Conservation (phyloP, 192 early-diverging fungal species). For the Kickxella alabastrina region DNA sequence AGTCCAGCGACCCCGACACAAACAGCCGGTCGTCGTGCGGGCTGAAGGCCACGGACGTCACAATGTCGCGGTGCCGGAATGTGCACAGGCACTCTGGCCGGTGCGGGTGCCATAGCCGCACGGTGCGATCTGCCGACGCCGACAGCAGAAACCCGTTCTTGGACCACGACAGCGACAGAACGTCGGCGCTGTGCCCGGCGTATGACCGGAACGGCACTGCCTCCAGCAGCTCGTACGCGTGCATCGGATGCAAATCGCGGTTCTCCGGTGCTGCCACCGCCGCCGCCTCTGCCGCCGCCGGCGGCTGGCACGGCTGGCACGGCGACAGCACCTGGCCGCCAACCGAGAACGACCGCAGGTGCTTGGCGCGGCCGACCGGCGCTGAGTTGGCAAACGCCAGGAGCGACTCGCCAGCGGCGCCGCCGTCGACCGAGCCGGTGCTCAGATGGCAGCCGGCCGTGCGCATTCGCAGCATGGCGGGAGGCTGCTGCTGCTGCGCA, state of each 20-base stretch:
- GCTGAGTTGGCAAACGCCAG: slow-evolving; percentile 42
- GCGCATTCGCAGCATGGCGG: slow-evolving; percentile 5
- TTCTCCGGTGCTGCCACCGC: not conserved
- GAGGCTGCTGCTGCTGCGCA: slow-evolving; percentile 1
- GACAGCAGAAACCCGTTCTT: slow-evolving; percentile 78
- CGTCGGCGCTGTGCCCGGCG: slow-evolving; percentile 66
- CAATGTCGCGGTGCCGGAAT: slow-evolving; percentile 74
- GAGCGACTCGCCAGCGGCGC: not conserved
- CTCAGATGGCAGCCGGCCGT: slow-evolving; percentile 9
- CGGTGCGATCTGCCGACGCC: slow-evolving; percentile 78
- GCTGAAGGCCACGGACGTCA: slow-evolving; percentile 76
- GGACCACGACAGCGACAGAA: slow-evolving; percentile 69
- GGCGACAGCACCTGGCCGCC: slow-evolving; percentile 7
- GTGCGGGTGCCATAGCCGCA: slow-evolving; percentile 80
- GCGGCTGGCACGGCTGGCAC: not conserved
- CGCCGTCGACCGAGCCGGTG: slow-evolving; percentile 1
- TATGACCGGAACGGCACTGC: slow-evolving; percentile 70
- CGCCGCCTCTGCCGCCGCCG: slow-evolving; percentile 1
- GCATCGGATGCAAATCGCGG: slow-evolving; percentile 37
- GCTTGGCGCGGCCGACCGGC: slow-evolving; percentile 20
- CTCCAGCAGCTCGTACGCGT: slow-evolving; percentile 57
- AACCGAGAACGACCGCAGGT: slow-evolving; percentile 34
- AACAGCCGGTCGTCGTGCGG: slow-evolving; percentile 80
- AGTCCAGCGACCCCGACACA: slow-evolving; percentile 75
- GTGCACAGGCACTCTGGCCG: slow-evolving; percentile 70